Evolutionary conservation across 1,284 basidiomycete genomes (phyloP).

Genomic region (Moesziomyces aphidis): DNA sequence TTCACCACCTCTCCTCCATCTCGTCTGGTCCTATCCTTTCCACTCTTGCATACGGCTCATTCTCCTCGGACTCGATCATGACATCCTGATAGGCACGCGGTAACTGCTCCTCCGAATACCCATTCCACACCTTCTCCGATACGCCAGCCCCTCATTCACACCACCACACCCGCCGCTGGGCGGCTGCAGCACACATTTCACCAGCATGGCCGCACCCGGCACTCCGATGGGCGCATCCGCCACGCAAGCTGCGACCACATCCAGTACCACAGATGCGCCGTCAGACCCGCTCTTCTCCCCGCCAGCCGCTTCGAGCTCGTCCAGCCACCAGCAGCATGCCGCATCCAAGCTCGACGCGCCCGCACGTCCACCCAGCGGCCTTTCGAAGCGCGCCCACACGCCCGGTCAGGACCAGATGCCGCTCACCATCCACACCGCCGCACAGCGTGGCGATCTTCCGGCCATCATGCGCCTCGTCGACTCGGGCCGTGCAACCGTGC

Average conservation of each 20-base stretch:
- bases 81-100: not conserved
- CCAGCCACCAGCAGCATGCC: conserved; percentile 10
- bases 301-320: not conserved
- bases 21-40: not conserved
- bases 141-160: no score
- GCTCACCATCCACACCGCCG: conserved; percentile 80
- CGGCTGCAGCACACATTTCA: not conserved
- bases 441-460: conserved; percentile 85
- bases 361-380: conserved; percentile 12
- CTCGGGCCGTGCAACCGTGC: conserved; percentile 78
- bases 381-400: conserved; percentile 26
- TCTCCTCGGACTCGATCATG: not conserved
- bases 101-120: no score
- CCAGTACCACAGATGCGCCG: conserved; percentile 9
- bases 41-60: not conserved
- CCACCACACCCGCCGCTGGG: not conserved
- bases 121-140: not conserved
- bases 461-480: conserved; percentile 78
- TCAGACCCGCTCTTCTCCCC: conserved; percentile 25
- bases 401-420: conserved; percentile 41
- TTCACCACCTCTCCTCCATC: not conserved
- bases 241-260: conserved; percentile 18
- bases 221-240: conserved; percentile 21
- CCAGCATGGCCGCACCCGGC: conserved; percentile 43
- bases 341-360: conserved; percentile 10